Percentiles rank a stretch among this genome's conserved stretches.
phyloP scores from a whole-genome alignment of 345 rosid species.

The Turritis glabra region DNA sequence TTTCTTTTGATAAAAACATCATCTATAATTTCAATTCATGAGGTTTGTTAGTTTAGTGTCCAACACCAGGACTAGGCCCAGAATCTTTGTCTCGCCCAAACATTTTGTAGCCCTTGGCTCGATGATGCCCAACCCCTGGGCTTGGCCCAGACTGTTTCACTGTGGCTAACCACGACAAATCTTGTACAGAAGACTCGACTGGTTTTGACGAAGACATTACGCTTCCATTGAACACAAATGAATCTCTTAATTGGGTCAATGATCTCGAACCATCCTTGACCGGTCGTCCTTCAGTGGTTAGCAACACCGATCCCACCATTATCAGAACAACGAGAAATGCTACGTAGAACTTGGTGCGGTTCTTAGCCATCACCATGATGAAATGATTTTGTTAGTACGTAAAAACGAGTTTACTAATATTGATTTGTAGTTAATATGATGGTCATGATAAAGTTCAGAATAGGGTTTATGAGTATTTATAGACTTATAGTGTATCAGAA shows the following conservation, averaged over 20 bases:
- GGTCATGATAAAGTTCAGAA: constrained; percentile 10
- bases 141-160: constrained; percentile 36
- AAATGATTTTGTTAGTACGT: background rate
- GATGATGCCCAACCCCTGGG: constrained; percentile 37
- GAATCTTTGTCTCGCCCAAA: background rate
- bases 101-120: constrained; percentile 22
- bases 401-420: constrained; percentile 1
- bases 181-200: background rate
- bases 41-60: constrained; percentile 15
- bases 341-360: background rate
- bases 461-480: constrained; percentile 30
- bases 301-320: constrained; percentile 23
- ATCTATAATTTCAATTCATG: background rate
- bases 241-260: constrained; percentile 1
- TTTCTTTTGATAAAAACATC: too few species aligned
- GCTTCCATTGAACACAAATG: constrained; percentile 24
- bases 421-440: constrained; percentile 5
- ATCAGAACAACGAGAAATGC: constrained; percentile 13
- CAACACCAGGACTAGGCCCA: constrained; percentile 29
- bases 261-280: constrained; percentile 20
- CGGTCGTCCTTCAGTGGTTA: constrained; percentile 34
- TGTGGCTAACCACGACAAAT: constrained; percentile 25
- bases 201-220: constrained; percentile 28
- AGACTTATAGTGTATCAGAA: constrained; percentile 37
- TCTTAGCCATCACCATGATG: constrained; percentile 33